phyloP scores from a whole-genome alignment of 805 yeast species.

The Kluyveromyces starmeri region DNA sequence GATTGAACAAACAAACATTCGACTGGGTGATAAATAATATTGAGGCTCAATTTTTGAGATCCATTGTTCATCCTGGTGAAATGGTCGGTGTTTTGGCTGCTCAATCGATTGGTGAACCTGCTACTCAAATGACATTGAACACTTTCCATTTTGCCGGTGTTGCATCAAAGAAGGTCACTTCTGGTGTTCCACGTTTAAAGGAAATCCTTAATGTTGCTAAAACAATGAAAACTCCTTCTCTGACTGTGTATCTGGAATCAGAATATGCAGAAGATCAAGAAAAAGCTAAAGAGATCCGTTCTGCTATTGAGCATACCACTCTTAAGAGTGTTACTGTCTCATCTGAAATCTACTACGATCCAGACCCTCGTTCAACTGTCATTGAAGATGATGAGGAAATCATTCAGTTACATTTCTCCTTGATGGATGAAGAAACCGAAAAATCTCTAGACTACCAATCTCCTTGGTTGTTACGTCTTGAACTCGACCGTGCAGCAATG shows the following conservation, averaged over 20 bases:
- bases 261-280: conserved; percentile 83
- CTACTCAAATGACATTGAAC: conserved; percentile 94
- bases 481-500: conserved; percentile 97
- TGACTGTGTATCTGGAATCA: conserved; percentile 82
- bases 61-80: conserved; percentile 93
- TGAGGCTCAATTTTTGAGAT: conserved; percentile 85
- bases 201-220: conserved; percentile 98
- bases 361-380: conserved; percentile 95
- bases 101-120: conserved; percentile 97
- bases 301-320: conserved; percentile 95
- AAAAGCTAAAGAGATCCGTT: conserved; percentile 87
- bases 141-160: conserved; percentile 99
- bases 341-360: conserved; percentile 94
- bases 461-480: conserved; percentile 95
- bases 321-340: conserved; percentile 93
- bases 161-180: conserved; percentile 88
- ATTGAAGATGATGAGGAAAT: conserved; percentile 95
- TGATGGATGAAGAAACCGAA: conserved; percentile 96
- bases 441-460: conserved; percentile 90
- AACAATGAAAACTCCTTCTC: conserved; percentile 98
- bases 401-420: conserved; percentile 92
- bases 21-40: conserved; percentile 95
- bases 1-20: conserved; percentile 75
- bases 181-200: conserved; percentile 96
- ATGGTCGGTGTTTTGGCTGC: conserved; percentile 98